Evolutionary conservation across 2,329 filamentous ascomycete species (phyloP), one percentile per base, ranked within the genome.

Genomic region (Colletotrichum brevisporum): DNA sequence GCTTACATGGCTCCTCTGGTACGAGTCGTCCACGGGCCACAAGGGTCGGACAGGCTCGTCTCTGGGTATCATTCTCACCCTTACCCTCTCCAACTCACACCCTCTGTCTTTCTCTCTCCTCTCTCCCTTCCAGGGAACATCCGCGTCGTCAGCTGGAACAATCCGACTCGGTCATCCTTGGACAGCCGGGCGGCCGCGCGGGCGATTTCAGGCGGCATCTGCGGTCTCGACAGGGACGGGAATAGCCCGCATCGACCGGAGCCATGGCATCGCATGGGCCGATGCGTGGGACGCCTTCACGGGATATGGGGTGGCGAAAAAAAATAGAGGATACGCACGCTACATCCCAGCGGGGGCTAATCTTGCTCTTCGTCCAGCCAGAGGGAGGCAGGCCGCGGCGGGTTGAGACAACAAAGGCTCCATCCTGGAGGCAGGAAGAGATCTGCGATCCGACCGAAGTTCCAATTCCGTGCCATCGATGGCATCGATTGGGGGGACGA

Each of bases 361-460:
- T 50, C 9, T 50, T 18, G 6, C 45, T 50, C 47, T 26, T 50
- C 47, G 21, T 9, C 31, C 31, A 36, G 31, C 31, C 31, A 50
- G 21, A 50, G 18, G 18, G 21, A 50, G 47, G 47, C 47, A 24
- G n/a, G 12, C 16, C 10, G 13, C 41, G 21, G 12, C 50, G 24
- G 50, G 26, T 27, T 52, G 24, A 52, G 24, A 31, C 50, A 31
- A 31, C 16, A 10, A 52, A 9, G 24, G 50, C 26, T 52, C 27
- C 24, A 10, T 15, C 41, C 13, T 6, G n/a, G 47, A 15, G 26
- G 26, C 15, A 18, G 31, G 31, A 3, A 36, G 31, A 36, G 50
- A 52, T 52, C 50, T 52, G 50, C 50, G 50, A 52, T 52, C 26
- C 27, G 50, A 31, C 26, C 16, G 24, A 52, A 52, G 26, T 3